phyloP scores from a whole-genome alignment of 1,284 basidiomycete genomes.

The Agroathelia rolfsii region DNA sequence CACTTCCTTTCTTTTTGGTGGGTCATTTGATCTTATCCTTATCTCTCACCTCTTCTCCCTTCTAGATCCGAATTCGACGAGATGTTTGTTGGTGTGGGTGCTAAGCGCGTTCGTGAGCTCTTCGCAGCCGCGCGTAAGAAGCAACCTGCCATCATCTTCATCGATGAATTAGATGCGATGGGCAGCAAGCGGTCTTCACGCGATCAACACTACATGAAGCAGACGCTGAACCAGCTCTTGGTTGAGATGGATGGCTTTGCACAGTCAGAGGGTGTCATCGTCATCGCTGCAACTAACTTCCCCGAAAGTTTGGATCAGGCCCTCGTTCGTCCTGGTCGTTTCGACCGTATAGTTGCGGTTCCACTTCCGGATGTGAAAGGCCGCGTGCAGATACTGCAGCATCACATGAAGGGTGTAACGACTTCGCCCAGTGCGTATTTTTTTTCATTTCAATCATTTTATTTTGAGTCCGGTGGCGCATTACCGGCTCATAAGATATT shows the following conservation, averaged over 20 bases:
- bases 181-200: slow-evolving; percentile 86
- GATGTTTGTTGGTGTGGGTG: slow-evolving; percentile 94
- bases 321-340: slow-evolving; percentile 89
- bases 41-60: slow-evolving; percentile 10
- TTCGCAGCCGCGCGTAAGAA: slow-evolving; percentile 94
- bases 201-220: slow-evolving; percentile 85
- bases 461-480: too few relatives aligned
- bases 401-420: slow-evolving; percentile 79
- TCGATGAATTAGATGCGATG: slow-evolving; percentile 89
- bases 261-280: slow-evolving; percentile 84
- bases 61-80: slow-evolving; percentile 92
- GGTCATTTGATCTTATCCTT: slow-evolving; percentile 8
- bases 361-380: slow-evolving; percentile 84
- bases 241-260: slow-evolving; percentile 94
- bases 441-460: slow-evolving; percentile 6
- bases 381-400: slow-evolving; percentile 79
- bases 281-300: slow-evolving; percentile 94
- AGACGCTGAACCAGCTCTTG: slow-evolving; percentile 89
- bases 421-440: slow-evolving; percentile 42
- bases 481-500: too few relatives aligned
- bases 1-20: too few relatives aligned
- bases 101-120: slow-evolving; percentile 92
- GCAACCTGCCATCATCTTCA: slow-evolving; percentile 91
- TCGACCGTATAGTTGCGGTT: slow-evolving; percentile 86
- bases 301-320: slow-evolving; percentile 88